phyloP scores from a whole-genome alignment of 306 rosid species.

The Castanea mollissima region DNA sequence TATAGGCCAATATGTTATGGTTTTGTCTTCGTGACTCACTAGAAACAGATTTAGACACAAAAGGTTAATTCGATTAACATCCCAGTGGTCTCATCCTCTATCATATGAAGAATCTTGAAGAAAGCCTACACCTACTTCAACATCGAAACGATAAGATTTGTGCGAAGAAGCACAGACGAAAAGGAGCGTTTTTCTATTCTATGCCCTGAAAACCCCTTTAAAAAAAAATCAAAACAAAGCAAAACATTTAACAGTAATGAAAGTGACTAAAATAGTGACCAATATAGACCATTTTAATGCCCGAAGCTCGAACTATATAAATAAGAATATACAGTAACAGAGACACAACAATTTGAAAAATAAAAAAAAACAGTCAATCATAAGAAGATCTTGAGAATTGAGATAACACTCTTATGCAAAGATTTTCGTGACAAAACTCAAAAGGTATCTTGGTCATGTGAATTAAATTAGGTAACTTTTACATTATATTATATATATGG shows the following conservation, averaged over 20 bases:
- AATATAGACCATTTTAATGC: neutral
- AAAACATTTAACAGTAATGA: neutral
- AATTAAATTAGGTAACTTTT: conserved; percentile 42
- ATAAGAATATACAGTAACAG: neutral
- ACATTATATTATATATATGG: conserved; percentile 5
- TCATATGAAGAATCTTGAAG: neutral
- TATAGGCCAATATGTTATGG: too few relatives aligned
- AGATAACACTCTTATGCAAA: neutral
- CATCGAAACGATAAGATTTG: neutral
- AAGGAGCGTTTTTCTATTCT: neutral
- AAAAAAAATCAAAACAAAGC: too few relatives aligned
- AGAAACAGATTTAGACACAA: neutral
- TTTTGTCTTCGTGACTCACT: too few relatives aligned
- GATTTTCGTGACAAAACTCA: neutral
- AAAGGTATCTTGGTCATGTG: conserved; percentile 34
- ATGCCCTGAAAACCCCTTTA: neutral
- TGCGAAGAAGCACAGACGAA: neutral
- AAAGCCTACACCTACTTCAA: neutral
- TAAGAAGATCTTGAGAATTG: neutral
- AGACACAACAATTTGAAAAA: neutral
- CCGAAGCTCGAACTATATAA: neutral
- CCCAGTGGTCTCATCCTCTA: neutral
- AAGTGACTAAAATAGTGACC: neutral
- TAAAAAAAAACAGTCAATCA: neutral
- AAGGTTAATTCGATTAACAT: neutral